Evolutionary conservation across 129 eudicot genomes (phyloP).

Genomic region (Chrysanthemum makinoi): DNA sequence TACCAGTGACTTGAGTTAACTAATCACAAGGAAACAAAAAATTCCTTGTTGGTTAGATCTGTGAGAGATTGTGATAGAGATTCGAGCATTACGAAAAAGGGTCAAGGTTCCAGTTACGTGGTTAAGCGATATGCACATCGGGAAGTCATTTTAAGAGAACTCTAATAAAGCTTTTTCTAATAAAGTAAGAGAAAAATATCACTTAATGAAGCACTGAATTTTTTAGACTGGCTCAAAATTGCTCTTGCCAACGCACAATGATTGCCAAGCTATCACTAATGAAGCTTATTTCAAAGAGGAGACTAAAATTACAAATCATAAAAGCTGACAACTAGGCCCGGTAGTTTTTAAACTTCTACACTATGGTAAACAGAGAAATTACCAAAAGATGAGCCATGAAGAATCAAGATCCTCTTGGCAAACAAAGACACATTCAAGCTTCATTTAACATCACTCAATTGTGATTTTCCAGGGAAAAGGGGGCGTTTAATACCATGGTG

Average conservation of each 20-base stretch:
- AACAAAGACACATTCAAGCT: slow-evolving; percentile 4
- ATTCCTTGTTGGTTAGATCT: background rate
- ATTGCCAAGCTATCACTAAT: background rate
- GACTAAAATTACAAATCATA: background rate
- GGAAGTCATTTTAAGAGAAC: background rate
- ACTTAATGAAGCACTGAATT: background rate
- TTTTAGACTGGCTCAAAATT: slow-evolving; percentile 5
- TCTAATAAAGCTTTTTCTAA: background rate
- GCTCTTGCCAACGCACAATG: background rate
- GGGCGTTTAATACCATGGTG: background rate
- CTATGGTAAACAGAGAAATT: background rate
- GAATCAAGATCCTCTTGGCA: background rate
- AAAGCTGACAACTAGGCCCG: background rate
- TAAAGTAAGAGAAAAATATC: background rate
- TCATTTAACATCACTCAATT: slow-evolving; percentile 5
- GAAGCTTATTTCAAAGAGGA: background rate
- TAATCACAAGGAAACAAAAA: background rate
- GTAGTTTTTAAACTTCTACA: background rate
- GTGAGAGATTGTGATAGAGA: background rate
- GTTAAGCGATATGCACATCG: background rate
- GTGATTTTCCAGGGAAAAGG: background rate
- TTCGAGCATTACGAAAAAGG: background rate
- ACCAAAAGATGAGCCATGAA: background rate
- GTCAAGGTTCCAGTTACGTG: background rate
- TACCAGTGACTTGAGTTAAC: background rate